A percentile compares a stretch with the other conserved stretches of the same genome.
phyloP scores from a whole-genome alignment of 768 basidiomycete genomes.

The Trametopsis cervina region DNA sequence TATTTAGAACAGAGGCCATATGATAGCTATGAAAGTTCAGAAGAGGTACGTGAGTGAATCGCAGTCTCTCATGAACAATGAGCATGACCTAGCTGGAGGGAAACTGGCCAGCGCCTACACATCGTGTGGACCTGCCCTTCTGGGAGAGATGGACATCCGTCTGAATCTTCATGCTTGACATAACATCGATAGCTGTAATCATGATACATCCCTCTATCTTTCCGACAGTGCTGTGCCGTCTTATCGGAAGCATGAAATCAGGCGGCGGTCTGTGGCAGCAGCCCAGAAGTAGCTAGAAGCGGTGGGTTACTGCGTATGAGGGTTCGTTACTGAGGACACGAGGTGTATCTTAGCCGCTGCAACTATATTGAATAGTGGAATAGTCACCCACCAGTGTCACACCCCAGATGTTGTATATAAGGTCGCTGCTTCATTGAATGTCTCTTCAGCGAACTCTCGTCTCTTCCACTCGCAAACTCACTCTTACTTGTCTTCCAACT shows the following conservation, averaged over 20 bases:
- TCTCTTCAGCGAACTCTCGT: conserved; percentile 5
- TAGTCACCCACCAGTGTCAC: not conserved
- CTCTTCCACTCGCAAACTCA: not conserved
- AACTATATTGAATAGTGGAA: not conserved
- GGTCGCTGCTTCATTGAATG: not conserved
- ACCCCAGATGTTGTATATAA: not conserved
- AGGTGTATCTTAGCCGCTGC: not conserved
- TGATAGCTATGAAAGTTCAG: too few species aligned
- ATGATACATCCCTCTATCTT: too few species aligned
- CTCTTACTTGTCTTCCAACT: not conserved
- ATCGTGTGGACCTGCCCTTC: not conserved
- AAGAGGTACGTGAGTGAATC: too few species aligned
- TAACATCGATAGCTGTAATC: not conserved
- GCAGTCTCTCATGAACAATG: too few species aligned
- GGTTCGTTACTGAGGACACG: not conserved
- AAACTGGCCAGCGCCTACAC: not conserved
- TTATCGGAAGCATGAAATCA: too few species aligned
- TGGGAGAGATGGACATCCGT: not conserved
- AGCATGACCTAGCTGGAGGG: too few species aligned
- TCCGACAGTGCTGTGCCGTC: too few species aligned
- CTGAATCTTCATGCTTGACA: too few species aligned
- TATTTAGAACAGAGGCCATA: too few species aligned
- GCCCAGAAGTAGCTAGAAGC: not conserved
- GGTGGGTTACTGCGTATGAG: not conserved
- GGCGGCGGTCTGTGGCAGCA: too few species aligned